Evolutionary conservation across 495 filamentous ascomycete species (phyloP).

Genomic region (Podospora didyma): DNA sequence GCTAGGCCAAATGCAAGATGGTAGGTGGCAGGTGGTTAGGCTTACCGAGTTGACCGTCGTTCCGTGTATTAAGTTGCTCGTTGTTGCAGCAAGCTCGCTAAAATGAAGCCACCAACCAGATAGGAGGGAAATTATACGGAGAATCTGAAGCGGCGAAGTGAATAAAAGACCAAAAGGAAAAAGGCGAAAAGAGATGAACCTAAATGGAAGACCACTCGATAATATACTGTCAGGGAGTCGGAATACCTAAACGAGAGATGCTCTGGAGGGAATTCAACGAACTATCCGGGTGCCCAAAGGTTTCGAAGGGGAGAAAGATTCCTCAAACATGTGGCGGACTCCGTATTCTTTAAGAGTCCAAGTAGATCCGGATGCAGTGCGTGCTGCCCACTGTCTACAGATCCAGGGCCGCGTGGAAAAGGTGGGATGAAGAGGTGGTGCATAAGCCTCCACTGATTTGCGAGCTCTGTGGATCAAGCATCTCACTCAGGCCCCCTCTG

Average conservation of each 20-base stretch:
- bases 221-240: not conserved
- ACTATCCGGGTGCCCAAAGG: constrained; percentile 5
- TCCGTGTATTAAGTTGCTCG: no score
- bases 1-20: no score
- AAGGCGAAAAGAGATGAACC: no score
- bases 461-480: not conserved
- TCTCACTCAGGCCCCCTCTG: not conserved
- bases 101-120: no score
- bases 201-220: not conserved
- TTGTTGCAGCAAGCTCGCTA: no score
- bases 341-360: constrained; percentile 20
- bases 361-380: constrained; percentile 26
- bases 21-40: no score
- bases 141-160: not conserved
- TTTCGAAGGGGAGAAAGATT: constrained; percentile 14
- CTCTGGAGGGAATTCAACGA: not conserved
- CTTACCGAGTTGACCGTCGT: no score
- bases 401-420: constrained; percentile 19
- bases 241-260: not conserved
- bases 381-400: constrained; percentile 1
- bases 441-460: not conserved
- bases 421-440: not conserved
- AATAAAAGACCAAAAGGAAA: no score
- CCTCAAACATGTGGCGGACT: constrained; percentile 13
- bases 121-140: no score